These are phyloP conservation scores for Sorghum bicolor DNA, from an alignment of 176 grass and related monocot species.

Conservation along the genomic window Sorghum_bicolor_NCBIv3 NC_012876.2:62049501-62050000, in stretches of 20 bases:
- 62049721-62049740: background rate
- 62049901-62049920: constrained; percentile 37
- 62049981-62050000: background rate
- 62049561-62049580: constrained; percentile 30
- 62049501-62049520: background rate
- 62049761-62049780: background rate
- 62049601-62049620: background rate
- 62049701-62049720: background rate
- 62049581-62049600: background rate
- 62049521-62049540: constrained; percentile 20
- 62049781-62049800: background rate
- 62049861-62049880: background rate
- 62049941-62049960: background rate
- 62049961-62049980: background rate
- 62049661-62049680: background rate
- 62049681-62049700: constrained; percentile 11
- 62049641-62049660: background rate
- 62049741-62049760: background rate
- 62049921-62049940: too few relatives aligned
- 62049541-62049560: background rate
- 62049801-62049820: constrained; percentile 31
- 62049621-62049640: constrained; percentile 43
- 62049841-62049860: background rate
- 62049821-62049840: constrained; percentile 20
- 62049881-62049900: constrained; percentile 39